Percentiles rank a stretch among this genome's conserved stretches.
Conservation (phyloP, 1,139 yeast species). For the Kluyveromyces sp. region DNA sequence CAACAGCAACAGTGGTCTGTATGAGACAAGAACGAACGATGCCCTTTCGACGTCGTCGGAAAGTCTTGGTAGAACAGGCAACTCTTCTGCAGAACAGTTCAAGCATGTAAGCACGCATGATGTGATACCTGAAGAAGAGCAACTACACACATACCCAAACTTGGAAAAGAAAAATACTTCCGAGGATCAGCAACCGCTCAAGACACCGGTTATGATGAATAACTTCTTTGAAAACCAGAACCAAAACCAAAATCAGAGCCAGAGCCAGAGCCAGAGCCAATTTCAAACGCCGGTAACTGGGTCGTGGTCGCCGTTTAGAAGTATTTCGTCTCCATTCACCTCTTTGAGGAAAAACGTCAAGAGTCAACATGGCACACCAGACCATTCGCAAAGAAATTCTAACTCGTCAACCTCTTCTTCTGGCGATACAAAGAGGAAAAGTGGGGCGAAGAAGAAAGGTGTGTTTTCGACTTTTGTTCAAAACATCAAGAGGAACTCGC, state of each 20-base stretch:
- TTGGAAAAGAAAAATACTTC: background rate
- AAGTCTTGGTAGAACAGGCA: constrained; percentile 5
- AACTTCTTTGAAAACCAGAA: background rate
- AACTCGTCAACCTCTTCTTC: constrained; percentile 8
- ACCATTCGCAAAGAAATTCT: constrained; percentile 2
- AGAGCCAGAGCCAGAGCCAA: too few relatives aligned
- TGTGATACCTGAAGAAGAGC: constrained; percentile 1
- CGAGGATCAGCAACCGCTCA: background rate
- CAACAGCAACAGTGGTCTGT: constrained; percentile 1
- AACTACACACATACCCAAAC: background rate
- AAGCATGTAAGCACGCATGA: background rate
- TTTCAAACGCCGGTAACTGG: constrained; percentile 1
- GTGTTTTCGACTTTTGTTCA: constrained; percentile 44
- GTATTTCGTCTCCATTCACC: constrained; percentile 8
- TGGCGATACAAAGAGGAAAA: constrained; percentile 22
- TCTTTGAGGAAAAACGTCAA: constrained; percentile 5
- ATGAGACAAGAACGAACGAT: constrained; percentile 9
- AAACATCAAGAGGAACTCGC: constrained; percentile 33
- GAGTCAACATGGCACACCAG: constrained; percentile 7
- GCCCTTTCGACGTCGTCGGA: constrained; percentile 10
- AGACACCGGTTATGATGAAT: constrained; percentile 3
- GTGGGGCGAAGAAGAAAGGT: constrained; percentile 38
- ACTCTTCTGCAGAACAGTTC: background rate
- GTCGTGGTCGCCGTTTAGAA: constrained; percentile 6
- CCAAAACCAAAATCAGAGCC: too few relatives aligned